These are phyloP conservation scores for Colletotrichum tamarilloi DNA, from an alignment of 2,329 filamentous ascomycete species.

Conservation along the genomic window DNA sequence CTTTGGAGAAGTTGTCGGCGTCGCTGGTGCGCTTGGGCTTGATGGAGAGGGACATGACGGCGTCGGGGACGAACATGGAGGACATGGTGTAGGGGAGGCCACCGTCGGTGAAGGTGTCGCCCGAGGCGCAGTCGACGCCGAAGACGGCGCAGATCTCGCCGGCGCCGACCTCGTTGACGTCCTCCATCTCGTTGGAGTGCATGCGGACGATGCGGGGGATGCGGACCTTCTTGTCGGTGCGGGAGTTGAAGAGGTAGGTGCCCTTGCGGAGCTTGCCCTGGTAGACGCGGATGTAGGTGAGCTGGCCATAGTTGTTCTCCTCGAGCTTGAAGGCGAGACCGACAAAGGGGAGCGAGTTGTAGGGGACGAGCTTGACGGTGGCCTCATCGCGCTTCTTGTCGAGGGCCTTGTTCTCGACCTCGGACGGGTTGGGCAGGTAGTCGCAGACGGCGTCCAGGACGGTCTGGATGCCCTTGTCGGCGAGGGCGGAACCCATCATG, in stretches of 20 bases:
- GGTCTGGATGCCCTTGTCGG: slow-evolving; percentile 93
- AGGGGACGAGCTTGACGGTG: slow-evolving; percentile 87
- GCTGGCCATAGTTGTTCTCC: slow-evolving; percentile 97
- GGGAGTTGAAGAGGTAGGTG: slow-evolving; percentile 90
- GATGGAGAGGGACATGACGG: slow-evolving; percentile 98
- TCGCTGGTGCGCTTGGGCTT: slow-evolving; percentile 95
- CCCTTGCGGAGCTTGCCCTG: slow-evolving; percentile 92
- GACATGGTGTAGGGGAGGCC: slow-evolving; percentile 94
- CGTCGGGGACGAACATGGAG: slow-evolving; percentile 97
- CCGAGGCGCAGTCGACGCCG: slow-evolving; percentile 96
- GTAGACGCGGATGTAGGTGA: slow-evolving; percentile 98
- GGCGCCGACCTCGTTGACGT: slow-evolving; percentile 90
- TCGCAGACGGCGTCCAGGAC: slow-evolving; percentile 98
- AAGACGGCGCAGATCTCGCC: slow-evolving; percentile 99
- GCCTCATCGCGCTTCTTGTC: slow-evolving; percentile 84
- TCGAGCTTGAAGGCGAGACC: slow-evolving; percentile 98
- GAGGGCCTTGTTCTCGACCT: slow-evolving; percentile 90
- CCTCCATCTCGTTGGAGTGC: slow-evolving; percentile 99
- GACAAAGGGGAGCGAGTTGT: slow-evolving; percentile 93
- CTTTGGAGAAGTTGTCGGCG: slow-evolving; percentile 94
- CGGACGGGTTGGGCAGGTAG: slow-evolving; percentile 90
- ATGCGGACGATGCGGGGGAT: slow-evolving; percentile 98
- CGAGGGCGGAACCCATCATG: slow-evolving; percentile 94
- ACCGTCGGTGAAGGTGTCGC: slow-evolving; percentile 97
- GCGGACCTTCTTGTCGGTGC: slow-evolving; percentile 95